These are phyloP conservation scores for Trichoderma aggressivum DNA, from an alignment of 2,329 filamentous ascomycete genomes.

Conservation along the genomic window DNA sequence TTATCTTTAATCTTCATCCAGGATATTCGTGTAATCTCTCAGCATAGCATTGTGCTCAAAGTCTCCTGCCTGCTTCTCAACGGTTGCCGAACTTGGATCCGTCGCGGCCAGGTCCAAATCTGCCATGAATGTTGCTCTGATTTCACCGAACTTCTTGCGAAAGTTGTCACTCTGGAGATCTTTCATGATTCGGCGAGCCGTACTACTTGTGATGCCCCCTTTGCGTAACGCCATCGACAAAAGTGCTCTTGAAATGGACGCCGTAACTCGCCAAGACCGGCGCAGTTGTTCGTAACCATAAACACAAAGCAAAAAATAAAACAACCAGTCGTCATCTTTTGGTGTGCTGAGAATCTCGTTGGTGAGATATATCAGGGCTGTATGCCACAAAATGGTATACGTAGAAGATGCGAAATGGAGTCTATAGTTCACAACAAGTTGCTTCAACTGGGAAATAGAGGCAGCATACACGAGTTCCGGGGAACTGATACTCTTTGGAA, in stretches of 20 bases:
- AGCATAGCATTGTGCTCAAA: conserved; percentile 33
- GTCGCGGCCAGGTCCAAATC: conserved; percentile 32
- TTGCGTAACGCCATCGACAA: conserved; percentile 36
- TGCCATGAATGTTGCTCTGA: conserved; percentile 35
- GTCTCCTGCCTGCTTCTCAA: conserved; percentile 30
- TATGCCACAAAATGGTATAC: conserved; percentile 41
- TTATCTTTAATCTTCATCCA: not conserved
- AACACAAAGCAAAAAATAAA: conserved; percentile 38
- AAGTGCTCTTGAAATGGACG: conserved; percentile 33
- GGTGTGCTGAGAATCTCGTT: conserved; percentile 36
- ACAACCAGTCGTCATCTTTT: conserved; percentile 30
- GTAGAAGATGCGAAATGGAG: conserved; percentile 31
- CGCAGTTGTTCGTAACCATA: conserved; percentile 38
- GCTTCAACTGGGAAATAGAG: conserved; percentile 38
- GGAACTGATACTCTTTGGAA: conserved; percentile 29
- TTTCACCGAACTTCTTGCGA: conserved; percentile 19
- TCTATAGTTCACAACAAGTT: conserved; percentile 37
- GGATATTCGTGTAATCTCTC: conserved; percentile 26
- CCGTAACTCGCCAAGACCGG: conserved; percentile 35
- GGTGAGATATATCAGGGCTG: conserved; percentile 37
- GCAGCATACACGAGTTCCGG: conserved; percentile 33
- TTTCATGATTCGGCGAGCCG: conserved; percentile 29
- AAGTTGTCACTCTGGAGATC: conserved; percentile 26
- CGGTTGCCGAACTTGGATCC: conserved; percentile 31
- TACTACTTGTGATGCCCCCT: conserved; percentile 29